These are phyloP conservation scores for Nicotiana knightiana DNA, from an alignment of 257 asterid genomes.

Conservation along the genomic window DNA sequence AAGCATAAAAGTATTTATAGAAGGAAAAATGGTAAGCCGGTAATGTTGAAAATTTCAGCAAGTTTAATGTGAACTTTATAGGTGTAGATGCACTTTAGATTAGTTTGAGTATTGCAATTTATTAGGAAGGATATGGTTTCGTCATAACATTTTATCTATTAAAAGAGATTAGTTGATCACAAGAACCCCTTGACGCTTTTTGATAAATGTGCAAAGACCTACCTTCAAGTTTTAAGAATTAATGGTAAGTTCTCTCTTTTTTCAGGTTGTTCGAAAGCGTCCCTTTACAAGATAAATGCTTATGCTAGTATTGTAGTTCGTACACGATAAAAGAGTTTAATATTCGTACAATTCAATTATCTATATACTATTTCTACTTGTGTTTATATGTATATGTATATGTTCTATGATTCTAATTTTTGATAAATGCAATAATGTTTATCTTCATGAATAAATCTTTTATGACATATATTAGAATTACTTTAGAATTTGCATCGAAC, in stretches of 20 bases:
- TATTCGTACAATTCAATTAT: no score
- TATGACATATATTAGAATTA: not conserved
- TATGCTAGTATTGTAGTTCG: not conserved
- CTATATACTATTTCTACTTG: not conserved
- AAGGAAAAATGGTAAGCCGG: not conserved
- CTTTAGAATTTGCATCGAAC: not conserved
- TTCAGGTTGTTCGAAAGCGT: not conserved
- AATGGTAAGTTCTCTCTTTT: no score
- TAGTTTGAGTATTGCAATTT: not conserved
- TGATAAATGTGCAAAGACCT: not conserved
- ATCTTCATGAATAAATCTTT: not conserved
- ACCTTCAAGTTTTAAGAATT: not conserved
- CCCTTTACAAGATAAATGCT: not conserved
- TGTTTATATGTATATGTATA: not conserved
- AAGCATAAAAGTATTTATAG: not conserved
- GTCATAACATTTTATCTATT: not conserved
- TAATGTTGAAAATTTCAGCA: not conserved
- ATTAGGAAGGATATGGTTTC: conserved; percentile 8
- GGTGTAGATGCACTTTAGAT: not conserved
- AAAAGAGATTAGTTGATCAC: not conserved
- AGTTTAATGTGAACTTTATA: not conserved
- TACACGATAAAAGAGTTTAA: no score
- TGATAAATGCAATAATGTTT: no score
- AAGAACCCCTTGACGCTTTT: not conserved
- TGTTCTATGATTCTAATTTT: no score